Base-by-base conservation (phyloP, 129 eudicot species). In the Heracleum sosnowskyi region DNA sequence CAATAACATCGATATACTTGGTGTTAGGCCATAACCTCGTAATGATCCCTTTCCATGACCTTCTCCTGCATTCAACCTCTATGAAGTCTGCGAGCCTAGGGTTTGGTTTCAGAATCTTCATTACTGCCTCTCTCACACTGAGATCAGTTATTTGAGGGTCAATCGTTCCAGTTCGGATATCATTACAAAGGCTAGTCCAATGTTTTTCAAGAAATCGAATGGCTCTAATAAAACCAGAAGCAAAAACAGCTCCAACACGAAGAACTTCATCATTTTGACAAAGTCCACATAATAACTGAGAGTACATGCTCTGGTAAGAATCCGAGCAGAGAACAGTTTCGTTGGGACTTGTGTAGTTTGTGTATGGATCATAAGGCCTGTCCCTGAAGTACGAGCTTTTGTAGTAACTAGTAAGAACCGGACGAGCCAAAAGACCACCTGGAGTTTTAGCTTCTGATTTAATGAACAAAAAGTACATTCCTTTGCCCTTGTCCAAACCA, bases 231-330 rank as follows among this genome's bases (percentile, higher is more conserved):
- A 92, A 87, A 20, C 88, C 91, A 0, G 97, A 92, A 17, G 97
- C 97, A 17, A 92, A 92, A 63, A 88, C 92, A 0, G 97, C 92
- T 37, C 95, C 97, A 18, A 92, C 90, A 64, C 97, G 88, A 45
- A 89, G 86, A 62, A 92, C 97, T 74, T 89, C 84, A 16, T 69
- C 79, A 75, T 86, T 85, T 24, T 86, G 89, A 77, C 39, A 81
- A 46, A 92, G 89, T 34, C 97, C 97, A 69, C 96, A 92, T 31
- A 92, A 91, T 88, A 92, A 83, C 39, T 92, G 97, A n/a, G 91
- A 83, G 80, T 92, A 92, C 91, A 88, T 92, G 91, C 92, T 87
- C 64, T 92, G 97, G 78, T 86, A 88, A 5, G 91, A 83, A 73
- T 89, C 95, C 1, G 86, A 76, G 86, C 97, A 92, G 46, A 89